Evolutionary conservation across 2,329 filamentous ascomycete genomes (phyloP).

Genomic region (Bipolaris oryzae): DNA sequence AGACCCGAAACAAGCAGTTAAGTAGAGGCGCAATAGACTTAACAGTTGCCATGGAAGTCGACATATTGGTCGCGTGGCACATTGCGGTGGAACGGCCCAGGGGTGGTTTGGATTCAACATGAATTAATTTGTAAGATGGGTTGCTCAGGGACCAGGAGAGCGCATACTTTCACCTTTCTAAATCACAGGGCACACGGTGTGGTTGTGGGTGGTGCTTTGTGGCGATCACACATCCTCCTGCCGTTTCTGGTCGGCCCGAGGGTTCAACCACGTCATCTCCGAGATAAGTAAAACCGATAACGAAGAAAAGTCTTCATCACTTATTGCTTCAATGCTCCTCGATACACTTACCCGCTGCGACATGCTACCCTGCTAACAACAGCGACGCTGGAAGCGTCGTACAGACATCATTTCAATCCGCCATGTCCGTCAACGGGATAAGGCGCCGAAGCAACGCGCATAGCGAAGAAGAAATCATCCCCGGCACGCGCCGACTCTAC

Average conservation of each 20-base stretch:
- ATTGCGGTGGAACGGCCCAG: not conserved
- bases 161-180: not conserved
- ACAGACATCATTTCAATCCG: not conserved
- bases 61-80: not conserved
- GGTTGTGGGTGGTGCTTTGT: not conserved
- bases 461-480: not conserved
- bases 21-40: not conserved
- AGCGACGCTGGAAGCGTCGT: conserved; percentile 1
- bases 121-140: not conserved
- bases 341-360: not conserved
- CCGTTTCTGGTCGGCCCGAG: not conserved
- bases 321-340: not conserved
- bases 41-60: not conserved
- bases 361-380: conserved; percentile 2
- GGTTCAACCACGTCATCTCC: not conserved
- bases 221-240: not conserved
- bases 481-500: not conserved
- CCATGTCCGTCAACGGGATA: not conserved
- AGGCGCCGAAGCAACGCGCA: not conserved
- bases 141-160: not conserved
- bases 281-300: not conserved
- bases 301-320: not conserved
- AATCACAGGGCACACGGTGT: not conserved
- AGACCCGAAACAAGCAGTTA: not conserved
- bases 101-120: not conserved